Evolutionary conservation across 331 rosid species (phyloP).

Genomic region (Prunus yedoensis): DNA sequence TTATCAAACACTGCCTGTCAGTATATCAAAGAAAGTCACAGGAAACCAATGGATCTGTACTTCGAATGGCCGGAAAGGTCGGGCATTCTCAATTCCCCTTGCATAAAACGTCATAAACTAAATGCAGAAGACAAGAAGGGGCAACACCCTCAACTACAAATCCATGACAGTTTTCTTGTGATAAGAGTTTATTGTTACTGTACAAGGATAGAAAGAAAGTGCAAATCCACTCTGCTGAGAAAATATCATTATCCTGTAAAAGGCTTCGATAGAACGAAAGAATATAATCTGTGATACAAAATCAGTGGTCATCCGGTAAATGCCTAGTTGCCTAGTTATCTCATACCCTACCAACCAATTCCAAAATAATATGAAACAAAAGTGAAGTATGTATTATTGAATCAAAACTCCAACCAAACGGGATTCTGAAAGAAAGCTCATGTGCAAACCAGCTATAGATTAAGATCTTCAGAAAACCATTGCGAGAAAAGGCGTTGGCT

Average conservation of each 20-base stretch:
- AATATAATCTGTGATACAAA: not conserved
- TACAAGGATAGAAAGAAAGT: not conserved
- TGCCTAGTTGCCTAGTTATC: not conserved
- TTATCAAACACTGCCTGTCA: too few species aligned
- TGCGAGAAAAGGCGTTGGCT: not conserved
- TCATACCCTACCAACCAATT: not conserved
- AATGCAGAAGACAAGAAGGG: not conserved
- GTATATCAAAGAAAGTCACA: too few species aligned
- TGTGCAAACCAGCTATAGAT: slow-evolving; percentile 14
- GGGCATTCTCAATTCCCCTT: not conserved
- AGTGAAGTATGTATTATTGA: not conserved
- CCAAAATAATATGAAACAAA: not conserved
- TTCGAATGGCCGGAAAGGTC: not conserved
- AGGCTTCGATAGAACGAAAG: not conserved
- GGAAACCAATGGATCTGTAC: too few species aligned
- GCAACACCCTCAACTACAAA: not conserved
- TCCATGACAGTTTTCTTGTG: too few species aligned
- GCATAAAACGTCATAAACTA: too few species aligned
- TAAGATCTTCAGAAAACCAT: not conserved
- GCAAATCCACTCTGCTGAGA: not conserved
- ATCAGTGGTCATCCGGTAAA: not conserved
- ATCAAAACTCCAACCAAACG: not conserved
- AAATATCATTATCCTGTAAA: not conserved
- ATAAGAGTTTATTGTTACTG: too few species aligned
- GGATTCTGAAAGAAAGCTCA: not conserved